These are phyloP conservation scores for Lantana camara DNA, from an alignment of 257 asterid species.

Conservation along the genomic window DNA sequence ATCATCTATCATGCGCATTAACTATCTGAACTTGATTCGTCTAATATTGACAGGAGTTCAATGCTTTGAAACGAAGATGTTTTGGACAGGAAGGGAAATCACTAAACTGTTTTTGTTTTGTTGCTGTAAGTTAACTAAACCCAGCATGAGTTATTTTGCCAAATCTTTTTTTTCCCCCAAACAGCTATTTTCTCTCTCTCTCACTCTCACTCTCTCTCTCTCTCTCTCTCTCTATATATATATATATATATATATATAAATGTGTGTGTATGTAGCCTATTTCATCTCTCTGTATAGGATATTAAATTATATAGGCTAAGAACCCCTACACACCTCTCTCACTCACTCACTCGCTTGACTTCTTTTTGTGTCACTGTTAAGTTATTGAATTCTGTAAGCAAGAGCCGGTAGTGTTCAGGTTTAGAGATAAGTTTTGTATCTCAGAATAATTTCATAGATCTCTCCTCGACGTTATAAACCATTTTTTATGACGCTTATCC, in stretches of 20 bases:
- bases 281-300: too few species aligned
- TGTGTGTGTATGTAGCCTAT: too few species aligned
- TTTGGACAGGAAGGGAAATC: slow-evolving; percentile 75
- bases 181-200: neutral
- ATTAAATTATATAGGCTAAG: too few species aligned
- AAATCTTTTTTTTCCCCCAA: slow-evolving; percentile 18
- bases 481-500: slow-evolving; percentile 2
- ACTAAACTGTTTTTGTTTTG: slow-evolving; percentile 82
- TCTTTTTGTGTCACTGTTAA: neutral
- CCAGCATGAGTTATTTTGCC: neutral
- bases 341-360: neutral
- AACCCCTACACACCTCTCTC: too few species aligned
- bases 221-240: too few species aligned
- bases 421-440: neutral
- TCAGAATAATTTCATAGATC: neutral
- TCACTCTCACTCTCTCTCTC: neutral
- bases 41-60: slow-evolving; percentile 70
- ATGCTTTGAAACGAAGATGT: slow-evolving; percentile 86
- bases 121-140: slow-evolving; percentile 61
- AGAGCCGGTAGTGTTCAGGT: neutral
- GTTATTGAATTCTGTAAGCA: neutral
- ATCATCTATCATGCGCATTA: slow-evolving; percentile 16
- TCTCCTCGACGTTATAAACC: slow-evolving; percentile 9
- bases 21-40: slow-evolving; percentile 26
- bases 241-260: too few species aligned